These are phyloP conservation scores for Ustilago xerochloae DNA, from an alignment of 1,284 basidiomycete genomes.

Conservation along the genomic window DNA sequence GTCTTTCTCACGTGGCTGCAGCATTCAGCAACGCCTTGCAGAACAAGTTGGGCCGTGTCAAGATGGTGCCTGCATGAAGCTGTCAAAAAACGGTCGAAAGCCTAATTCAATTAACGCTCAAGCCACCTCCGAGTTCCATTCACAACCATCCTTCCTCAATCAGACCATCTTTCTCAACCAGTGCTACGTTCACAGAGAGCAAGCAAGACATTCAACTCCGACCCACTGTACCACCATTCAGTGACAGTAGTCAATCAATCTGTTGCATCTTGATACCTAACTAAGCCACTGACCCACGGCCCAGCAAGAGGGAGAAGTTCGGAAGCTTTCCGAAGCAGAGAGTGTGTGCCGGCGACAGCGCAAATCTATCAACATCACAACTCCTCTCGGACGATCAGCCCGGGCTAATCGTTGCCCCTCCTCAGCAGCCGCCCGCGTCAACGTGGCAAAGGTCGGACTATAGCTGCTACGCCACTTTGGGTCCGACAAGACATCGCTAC, in stretches of 20 bases:
- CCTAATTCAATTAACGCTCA: background rate
- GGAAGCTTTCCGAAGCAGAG: background rate
- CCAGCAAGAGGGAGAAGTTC: background rate
- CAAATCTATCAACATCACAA: background rate
- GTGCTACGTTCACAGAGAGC: too few relatives aligned
- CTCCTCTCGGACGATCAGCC: too few relatives aligned
- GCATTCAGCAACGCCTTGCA: background rate
- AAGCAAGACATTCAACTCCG: background rate
- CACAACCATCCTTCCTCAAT: background rate
- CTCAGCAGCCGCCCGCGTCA: background rate
- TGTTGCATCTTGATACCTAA: background rate
- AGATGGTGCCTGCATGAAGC: conserved; percentile 8
- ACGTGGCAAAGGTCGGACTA: background rate
- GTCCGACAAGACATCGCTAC: background rate
- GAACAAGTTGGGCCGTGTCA: background rate
- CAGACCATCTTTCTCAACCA: too few relatives aligned
- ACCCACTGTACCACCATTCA: background rate
- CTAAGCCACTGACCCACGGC: background rate
- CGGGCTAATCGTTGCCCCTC: background rate
- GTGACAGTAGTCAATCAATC: background rate
- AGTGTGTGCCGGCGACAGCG: background rate
- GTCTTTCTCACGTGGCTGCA: background rate
- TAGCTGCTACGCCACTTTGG: background rate
- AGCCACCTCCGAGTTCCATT: background rate
- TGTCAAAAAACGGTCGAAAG: conserved; percentile 2